Percentiles rank a stretch among this genome's conserved stretches.
These are phyloP conservation scores for Camptophora hylomeconis DNA, from an alignment of 2,329 filamentous ascomycete species.

Conservation along the genomic window DNA sequence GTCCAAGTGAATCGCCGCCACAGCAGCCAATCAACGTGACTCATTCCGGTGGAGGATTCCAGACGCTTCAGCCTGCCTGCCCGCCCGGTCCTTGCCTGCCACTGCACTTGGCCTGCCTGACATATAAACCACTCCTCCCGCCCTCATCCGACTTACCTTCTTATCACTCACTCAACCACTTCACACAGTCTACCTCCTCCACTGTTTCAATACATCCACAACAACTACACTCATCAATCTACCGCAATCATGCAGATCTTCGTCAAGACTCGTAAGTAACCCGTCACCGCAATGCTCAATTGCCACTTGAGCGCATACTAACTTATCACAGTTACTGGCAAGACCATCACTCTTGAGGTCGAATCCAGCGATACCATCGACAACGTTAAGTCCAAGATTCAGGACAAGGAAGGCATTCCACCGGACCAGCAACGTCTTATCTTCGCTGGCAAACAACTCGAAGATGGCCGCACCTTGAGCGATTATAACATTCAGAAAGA, in stretches of 20 bases:
- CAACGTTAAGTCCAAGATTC: slow-evolving; percentile 46
- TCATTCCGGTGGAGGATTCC: too few relatives aligned
- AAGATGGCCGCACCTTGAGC: slow-evolving; percentile 42
- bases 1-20: too few relatives aligned
- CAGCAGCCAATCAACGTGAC: too few relatives aligned
- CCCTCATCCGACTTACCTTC: slow-evolving; percentile 20
- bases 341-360: slow-evolving; percentile 52
- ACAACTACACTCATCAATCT: slow-evolving; percentile 14
- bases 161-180: slow-evolving; percentile 15
- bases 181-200: slow-evolving; percentile 14
- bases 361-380: slow-evolving; percentile 37
- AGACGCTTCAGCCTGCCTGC: too few relatives aligned
- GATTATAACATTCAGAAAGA: slow-evolving; percentile 47
- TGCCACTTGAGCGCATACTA: slow-evolving; percentile 13
- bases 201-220: slow-evolving; percentile 8
- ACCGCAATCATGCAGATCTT: slow-evolving; percentile 80
- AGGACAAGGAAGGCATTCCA: slow-evolving; percentile 47
- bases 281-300: slow-evolving; percentile 20
- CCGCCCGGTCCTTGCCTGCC: too few relatives aligned
- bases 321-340: slow-evolving; percentile 42
- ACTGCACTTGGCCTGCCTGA: slow-evolving; percentile 14
- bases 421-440: slow-evolving; percentile 46
- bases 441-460: slow-evolving; percentile 46
- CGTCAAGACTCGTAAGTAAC: slow-evolving; percentile 77
- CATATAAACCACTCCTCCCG: slow-evolving; percentile 22